Conservation (phyloP, 2,329 filamentous ascomycete genomes). For the Amphichorda felina region DNA sequence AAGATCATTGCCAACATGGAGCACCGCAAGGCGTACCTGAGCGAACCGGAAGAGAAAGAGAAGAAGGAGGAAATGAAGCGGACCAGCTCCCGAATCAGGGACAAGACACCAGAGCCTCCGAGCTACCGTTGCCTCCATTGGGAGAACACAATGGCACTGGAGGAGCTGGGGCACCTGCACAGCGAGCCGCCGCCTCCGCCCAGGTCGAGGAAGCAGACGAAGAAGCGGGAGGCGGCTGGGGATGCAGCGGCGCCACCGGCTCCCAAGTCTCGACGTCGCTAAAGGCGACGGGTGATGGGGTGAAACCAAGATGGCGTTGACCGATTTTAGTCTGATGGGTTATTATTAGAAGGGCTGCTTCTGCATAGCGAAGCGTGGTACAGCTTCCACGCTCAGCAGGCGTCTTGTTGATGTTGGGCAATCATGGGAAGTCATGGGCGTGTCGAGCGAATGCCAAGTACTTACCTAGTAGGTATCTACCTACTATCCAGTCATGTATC, state of each 20-base stretch:
- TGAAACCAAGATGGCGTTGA: no score
- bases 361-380: no score
- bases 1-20: conserved; percentile 72
- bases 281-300: no score
- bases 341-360: no score
- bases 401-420: no score
- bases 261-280: conserved; percentile 12
- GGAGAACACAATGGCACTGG: conserved; percentile 44
- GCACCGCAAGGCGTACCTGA: conserved; percentile 59
- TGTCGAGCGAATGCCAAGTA: no score
- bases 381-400: no score
- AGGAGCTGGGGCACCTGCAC: conserved; percentile 46
- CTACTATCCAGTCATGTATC: no score
- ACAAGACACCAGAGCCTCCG: conserved; percentile 33
- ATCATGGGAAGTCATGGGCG: no score
- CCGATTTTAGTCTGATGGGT: no score
- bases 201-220: conserved; percentile 35
- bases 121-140: conserved; percentile 39
- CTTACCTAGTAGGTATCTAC: no score
- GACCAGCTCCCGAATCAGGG: conserved; percentile 32
- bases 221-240: conserved; percentile 34
- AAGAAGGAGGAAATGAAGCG: conserved; percentile 24
- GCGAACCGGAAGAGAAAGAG: conserved; percentile 20
- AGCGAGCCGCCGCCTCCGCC: conserved; percentile 33
- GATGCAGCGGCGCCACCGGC: conserved; percentile 15